Evolutionary conservation across 192 early-diverging fungal genomes (phyloP), one percentile per base, ranked within the genome.

Genomic region (Coemansia sp.): DNA sequence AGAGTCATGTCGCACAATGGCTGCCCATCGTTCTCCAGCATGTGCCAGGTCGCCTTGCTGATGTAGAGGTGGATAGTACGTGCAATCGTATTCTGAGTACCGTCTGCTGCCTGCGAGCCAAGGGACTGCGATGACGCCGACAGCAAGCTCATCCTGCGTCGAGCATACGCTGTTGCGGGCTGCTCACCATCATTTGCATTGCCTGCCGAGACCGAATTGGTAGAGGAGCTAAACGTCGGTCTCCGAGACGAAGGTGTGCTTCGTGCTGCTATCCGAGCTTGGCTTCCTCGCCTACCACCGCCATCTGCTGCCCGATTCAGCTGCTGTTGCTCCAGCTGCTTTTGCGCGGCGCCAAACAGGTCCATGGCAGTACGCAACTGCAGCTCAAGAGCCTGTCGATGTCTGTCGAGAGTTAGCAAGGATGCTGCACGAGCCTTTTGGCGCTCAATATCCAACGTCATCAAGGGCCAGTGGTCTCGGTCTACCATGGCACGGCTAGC

Each of bases 1-100:
- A 94, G 42, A 1, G 81, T 85, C 88, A 89, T 87, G 70, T 92
- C 86, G 59, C 91, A 92, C 34, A 94, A 69, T 7, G 87, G 86
- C 16, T 84, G 77, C 13, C 76, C 87, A 16, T 85, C 79, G 63
- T 89, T 88, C 13, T 85, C 73, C 56, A 87, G 70, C 91, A 95
- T 93, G 34, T 82, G 79, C 92, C 93, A 94, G 5, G 86, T 84
- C 18, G 91, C 73, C 60, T 89, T 87, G 60, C 84, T 84, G 43
- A 91, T 69, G 58, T 89, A 87, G 42, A 87, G 63, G 24, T 84
- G 76, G 39, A 84, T 83, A 1, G 84, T 84, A 13, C 82, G 82
- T 0, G 90, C 85, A 36, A 88, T 82, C 33, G 78, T 69, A 48
- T 62, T 71, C 5, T 86, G 81, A 3, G 85, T 85, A 33, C 82